A percentile compares a stretch with the other conserved stretches of the same genome.
Evolutionary conservation across 2,329 filamentous ascomycete species (phyloP).

Genomic region (Xylariales sp.): DNA sequence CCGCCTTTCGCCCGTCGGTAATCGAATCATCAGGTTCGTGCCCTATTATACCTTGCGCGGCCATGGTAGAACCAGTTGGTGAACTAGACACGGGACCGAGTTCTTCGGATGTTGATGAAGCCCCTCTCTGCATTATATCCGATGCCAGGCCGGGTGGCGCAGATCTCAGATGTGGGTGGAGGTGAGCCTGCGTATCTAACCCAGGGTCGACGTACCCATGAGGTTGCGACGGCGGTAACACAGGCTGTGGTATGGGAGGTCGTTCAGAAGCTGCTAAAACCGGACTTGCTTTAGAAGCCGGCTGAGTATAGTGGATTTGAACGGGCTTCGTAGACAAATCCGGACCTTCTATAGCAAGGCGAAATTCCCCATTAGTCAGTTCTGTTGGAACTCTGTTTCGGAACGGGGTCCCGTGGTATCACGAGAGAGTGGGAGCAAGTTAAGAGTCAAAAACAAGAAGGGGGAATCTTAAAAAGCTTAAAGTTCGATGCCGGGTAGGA

Average conservation of each 20-base stretch:
- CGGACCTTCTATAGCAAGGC: slow-evolving; percentile 36
- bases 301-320: slow-evolving; percentile 38
- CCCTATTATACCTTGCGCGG: slow-evolving; percentile 49
- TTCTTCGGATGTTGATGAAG: slow-evolving; percentile 48
- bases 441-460: slow-evolving; percentile 26
- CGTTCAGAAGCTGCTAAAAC: slow-evolving; percentile 34
- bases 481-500: slow-evolving; percentile 38
- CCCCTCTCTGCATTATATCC: slow-evolving; percentile 51
- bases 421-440: not conserved
- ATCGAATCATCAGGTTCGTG: slow-evolving; percentile 51
- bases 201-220: slow-evolving; percentile 46
- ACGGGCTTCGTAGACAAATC: slow-evolving; percentile 43
- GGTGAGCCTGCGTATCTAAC: slow-evolving; percentile 43
- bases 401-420: not conserved
- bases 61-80: slow-evolving; percentile 46
- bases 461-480: slow-evolving; percentile 19
- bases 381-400: too few relatives aligned
- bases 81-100: slow-evolving; percentile 46
- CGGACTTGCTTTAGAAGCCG: slow-evolving; percentile 37
- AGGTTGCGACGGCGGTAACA: slow-evolving; percentile 41
- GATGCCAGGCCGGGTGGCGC: slow-evolving; percentile 40
- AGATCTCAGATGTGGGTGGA: slow-evolving; percentile 47
- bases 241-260: slow-evolving; percentile 40
- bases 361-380: too few relatives aligned
- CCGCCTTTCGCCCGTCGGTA: slow-evolving; percentile 75